These are phyloP conservation scores for Phylloporus arenicola DNA, from an alignment of 768 basidiomycete genomes.

Conservation along the genomic window DNA sequence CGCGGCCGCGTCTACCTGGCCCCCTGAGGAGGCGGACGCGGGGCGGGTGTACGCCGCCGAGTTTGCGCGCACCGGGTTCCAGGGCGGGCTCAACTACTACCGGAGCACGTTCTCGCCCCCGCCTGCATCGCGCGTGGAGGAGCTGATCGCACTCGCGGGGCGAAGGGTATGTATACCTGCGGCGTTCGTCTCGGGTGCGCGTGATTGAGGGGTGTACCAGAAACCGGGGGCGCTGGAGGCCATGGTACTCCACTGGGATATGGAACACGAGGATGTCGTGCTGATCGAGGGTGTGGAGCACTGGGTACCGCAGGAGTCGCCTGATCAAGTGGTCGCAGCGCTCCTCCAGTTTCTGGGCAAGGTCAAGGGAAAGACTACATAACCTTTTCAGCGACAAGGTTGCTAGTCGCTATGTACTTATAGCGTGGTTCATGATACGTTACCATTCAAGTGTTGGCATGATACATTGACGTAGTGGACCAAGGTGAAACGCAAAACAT, in stretches of 20 bases:
- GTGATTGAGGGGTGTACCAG: conserved; percentile 63
- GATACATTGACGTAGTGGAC: conserved; percentile 23
- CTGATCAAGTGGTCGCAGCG: conserved; percentile 37
- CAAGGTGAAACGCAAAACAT: conserved; percentile 5
- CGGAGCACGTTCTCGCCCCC: conserved; percentile 32
- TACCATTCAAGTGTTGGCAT: conserved; percentile 14
- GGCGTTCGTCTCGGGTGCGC: conserved; percentile 50
- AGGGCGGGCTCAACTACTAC: conserved; percentile 59
- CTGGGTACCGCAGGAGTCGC: conserved; percentile 58
- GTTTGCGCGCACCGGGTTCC: conserved; percentile 52
- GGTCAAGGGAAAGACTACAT: conserved; percentile 4
- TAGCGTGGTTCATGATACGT: conserved; percentile 9
- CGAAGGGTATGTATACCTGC: conserved; percentile 47
- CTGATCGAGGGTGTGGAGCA: conserved; percentile 54
- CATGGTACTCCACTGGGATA: conserved; percentile 34
- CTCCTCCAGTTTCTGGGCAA: conserved; percentile 38
- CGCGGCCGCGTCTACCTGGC: conserved; percentile 35
- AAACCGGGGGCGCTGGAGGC: conserved; percentile 41
- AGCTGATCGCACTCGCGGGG: conserved; percentile 42
- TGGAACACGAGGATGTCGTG: conserved; percentile 44
- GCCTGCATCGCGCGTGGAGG: conserved; percentile 32
- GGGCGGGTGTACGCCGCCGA: conserved; percentile 41
- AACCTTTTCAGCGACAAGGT: not conserved
- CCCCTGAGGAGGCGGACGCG: conserved; percentile 42
- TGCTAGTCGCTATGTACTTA: not conserved